A percentile compares a stretch with the other conserved stretches of the same genome.
These are phyloP conservation scores for Nectriaceae sp. DNA, from an alignment of 2,329 filamentous ascomycete genomes.

Conservation along the genomic window DNA sequence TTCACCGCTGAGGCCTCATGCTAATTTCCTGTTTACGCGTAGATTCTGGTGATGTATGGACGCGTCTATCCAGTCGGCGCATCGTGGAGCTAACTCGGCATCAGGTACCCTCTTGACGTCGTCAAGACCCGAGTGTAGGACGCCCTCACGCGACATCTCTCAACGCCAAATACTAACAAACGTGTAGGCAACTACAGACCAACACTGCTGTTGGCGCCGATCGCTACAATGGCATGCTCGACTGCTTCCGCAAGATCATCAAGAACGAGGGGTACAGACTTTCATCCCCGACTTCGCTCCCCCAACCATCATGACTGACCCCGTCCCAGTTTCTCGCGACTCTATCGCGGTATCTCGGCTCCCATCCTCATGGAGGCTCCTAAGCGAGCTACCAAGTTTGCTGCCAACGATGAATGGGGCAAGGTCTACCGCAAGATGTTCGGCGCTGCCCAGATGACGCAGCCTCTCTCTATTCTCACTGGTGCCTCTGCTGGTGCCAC, in stretches of 20 bases:
- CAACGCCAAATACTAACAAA: slow-evolving; percentile 19
- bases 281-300: slow-evolving; percentile 6
- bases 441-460: slow-evolving; percentile 83
- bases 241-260: slow-evolving; percentile 98
- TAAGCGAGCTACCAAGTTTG: slow-evolving; percentile 97
- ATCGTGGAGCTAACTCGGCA: slow-evolving; percentile 13
- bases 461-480: slow-evolving; percentile 87
- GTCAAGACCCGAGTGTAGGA: slow-evolving; percentile 96
- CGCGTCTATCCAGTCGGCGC: slow-evolving; percentile 17
- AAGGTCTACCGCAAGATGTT: slow-evolving; percentile 89
- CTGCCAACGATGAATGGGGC: slow-evolving; percentile 98
- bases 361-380: slow-evolving; percentile 96
- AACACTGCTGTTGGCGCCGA: slow-evolving; percentile 74
- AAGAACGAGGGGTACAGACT: slow-evolving; percentile 82
- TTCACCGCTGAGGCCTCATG: slow-evolving; percentile 18
- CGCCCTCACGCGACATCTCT: slow-evolving; percentile 20
- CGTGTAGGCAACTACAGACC: slow-evolving; percentile 78
- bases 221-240: slow-evolving; percentile 93
- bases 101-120: slow-evolving; percentile 96
- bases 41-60: slow-evolving; percentile 85
- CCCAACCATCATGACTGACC: slow-evolving; percentile 5
- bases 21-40: slow-evolving; percentile 24
- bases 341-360: slow-evolving; percentile 94
- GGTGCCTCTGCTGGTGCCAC: slow-evolving; percentile 94
- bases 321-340: slow-evolving; percentile 70